Evolutionary conservation across 202 grass and related monocot species (phyloP).

Genomic region (Alloteropsis angusta): DNA sequence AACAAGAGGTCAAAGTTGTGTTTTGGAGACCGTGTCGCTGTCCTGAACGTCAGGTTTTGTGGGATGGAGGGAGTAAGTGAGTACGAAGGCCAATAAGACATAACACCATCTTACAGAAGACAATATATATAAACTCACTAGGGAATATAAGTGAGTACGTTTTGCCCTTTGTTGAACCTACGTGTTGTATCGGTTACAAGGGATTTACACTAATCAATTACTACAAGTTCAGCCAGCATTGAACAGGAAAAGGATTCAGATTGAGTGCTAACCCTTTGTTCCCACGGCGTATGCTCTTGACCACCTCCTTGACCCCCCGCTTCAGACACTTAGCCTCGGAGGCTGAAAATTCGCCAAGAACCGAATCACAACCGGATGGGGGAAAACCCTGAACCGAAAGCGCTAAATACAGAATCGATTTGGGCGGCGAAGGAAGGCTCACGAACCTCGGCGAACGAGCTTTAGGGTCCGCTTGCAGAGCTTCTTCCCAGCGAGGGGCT

Average conservation of each 20-base stretch:
- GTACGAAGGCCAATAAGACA: too few species aligned
- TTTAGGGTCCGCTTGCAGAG: slow-evolving; percentile 69
- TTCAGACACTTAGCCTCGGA: slow-evolving; percentile 84
- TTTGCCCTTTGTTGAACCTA: neutral
- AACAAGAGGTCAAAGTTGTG: too few species aligned
- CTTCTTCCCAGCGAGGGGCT: slow-evolving; percentile 74
- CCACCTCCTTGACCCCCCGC: slow-evolving; percentile 93
- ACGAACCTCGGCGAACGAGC: slow-evolving; percentile 42
- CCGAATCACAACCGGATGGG: neutral
- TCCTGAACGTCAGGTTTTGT: too few species aligned
- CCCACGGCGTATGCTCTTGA: slow-evolving; percentile 83
- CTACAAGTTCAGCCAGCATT: neutral
- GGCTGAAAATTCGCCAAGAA: slow-evolving; percentile 26
- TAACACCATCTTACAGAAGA: too few species aligned
- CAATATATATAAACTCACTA: neutral
- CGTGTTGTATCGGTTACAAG: neutral
- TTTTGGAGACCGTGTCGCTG: too few species aligned
- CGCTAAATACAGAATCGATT: neutral
- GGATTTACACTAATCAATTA: neutral
- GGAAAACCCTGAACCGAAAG: neutral
- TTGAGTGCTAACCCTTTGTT: slow-evolving; percentile 52
- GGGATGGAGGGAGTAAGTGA: too few species aligned
- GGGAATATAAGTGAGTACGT: neutral
- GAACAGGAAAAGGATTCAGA: neutral
- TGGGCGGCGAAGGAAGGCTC: neutral